phyloP scores from a whole-genome alignment of 768 basidiomycete genomes.

The Solioccasus polychromus region DNA sequence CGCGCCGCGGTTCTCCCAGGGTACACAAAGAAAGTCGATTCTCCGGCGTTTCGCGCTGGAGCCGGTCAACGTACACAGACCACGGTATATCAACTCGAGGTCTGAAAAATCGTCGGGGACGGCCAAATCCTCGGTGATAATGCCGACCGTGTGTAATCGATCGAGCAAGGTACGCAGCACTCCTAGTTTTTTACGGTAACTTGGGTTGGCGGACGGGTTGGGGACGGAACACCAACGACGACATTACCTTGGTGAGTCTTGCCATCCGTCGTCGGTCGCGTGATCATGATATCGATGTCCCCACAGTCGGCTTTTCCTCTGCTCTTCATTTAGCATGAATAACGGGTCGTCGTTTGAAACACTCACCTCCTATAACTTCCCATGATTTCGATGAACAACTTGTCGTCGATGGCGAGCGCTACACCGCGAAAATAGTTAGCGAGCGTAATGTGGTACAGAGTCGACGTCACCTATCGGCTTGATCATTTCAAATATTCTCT shows the following conservation, averaged over 20 bases:
- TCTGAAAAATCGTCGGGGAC: conserved; percentile 63
- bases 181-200: conserved; percentile 37
- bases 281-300: conserved; percentile 89
- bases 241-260: conserved; percentile 73
- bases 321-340: neutral
- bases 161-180: conserved; percentile 58
- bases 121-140: conserved; percentile 80
- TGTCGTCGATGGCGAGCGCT: conserved; percentile 72
- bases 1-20: conserved; percentile 76
- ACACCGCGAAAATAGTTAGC: no score
- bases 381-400: conserved; percentile 82
- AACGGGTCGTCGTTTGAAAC: neutral
- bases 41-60: conserved; percentile 53
- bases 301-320: conserved; percentile 84
- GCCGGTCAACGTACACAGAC: conserved; percentile 62
- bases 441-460: no score
- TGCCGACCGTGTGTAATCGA: conserved; percentile 50
- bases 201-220: neutral
- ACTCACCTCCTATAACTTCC: conserved; percentile 78
- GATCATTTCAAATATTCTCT: conserved; percentile 68
- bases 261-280: conserved; percentile 69
- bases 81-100: conserved; percentile 78
- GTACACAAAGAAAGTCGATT: conserved; percentile 84
- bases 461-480: conserved; percentile 57
- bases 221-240: no score